Conservation (phyloP, 2,329 filamentous ascomycete species). For the Colletotrichum neosansevieriae region DNA sequence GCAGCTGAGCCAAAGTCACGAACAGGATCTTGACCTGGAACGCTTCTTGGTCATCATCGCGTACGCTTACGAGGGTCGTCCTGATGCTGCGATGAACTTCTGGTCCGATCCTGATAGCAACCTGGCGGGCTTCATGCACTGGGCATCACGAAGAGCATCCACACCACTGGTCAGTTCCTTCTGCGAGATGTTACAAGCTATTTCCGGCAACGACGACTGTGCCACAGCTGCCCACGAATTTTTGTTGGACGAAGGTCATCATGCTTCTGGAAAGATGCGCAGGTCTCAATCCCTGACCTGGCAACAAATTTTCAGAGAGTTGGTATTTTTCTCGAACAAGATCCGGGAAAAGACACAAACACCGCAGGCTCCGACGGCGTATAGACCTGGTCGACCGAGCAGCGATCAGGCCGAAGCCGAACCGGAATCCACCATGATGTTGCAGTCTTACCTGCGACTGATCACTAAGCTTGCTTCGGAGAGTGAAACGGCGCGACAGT, state of each 20-base stretch:
- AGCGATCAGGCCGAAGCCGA: constrained; percentile 81
- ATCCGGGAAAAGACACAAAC: constrained; percentile 78
- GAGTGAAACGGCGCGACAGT: constrained; percentile 78
- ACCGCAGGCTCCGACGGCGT: constrained; percentile 61
- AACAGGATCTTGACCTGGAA: constrained; percentile 82
- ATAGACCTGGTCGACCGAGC: constrained; percentile 71
- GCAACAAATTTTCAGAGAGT: constrained; percentile 90
- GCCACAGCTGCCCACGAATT: constrained; percentile 90
- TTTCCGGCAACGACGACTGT: constrained; percentile 85
- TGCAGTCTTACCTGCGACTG: constrained; percentile 92
- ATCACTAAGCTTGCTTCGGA: constrained; percentile 84
- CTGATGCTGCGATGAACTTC: constrained; percentile 87
- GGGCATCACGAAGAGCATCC: constrained; percentile 94
- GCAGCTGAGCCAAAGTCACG: constrained; percentile 72
- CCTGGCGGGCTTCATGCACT: constrained; percentile 92
- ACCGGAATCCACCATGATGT: constrained; percentile 94
- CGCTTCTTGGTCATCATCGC: constrained; percentile 93
- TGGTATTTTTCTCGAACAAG: constrained; percentile 85
- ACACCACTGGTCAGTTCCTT: constrained; percentile 97
- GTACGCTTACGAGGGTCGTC: constrained; percentile 87
- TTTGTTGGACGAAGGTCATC: constrained; percentile 84
- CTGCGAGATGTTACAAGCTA: constrained; percentile 93
- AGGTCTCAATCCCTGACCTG: constrained; percentile 90
- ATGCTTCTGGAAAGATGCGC: constrained; percentile 81
- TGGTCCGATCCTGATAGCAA: constrained; percentile 95